These are phyloP conservation scores for Zychaea mexicana DNA, from an alignment of 371 early-diverging fungal genomes.

Conservation along the genomic window DNA sequence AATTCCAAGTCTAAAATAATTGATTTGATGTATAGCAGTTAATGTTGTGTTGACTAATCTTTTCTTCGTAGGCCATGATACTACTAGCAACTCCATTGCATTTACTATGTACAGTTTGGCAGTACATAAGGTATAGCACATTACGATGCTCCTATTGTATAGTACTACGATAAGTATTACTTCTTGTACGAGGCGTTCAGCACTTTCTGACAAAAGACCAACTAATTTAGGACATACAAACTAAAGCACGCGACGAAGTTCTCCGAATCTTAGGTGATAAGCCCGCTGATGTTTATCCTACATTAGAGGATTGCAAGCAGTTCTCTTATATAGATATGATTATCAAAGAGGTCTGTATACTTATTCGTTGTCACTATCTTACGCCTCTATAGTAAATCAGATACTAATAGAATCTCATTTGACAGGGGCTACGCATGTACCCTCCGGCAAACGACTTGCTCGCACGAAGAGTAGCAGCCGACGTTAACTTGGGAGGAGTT, in stretches of 20 bases:
- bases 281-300: constrained; percentile 25
- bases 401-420: constrained; percentile 7
- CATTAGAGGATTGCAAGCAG: constrained; percentile 17
- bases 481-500: constrained; percentile 11
- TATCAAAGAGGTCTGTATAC: constrained; percentile 29
- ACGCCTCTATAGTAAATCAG: no score
- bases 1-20: not conserved
- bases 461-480: constrained; percentile 11
- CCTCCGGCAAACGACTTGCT: constrained; percentile 12
- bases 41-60: no score
- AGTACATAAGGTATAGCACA: not conserved
- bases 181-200: no score
- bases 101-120: constrained; percentile 33
- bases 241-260: constrained; percentile 26
- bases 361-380: not conserved
- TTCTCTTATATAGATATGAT: constrained; percentile 23
- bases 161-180: no score
- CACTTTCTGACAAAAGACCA: no score
- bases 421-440: constrained; percentile 25
- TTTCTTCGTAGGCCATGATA: constrained; percentile 36
- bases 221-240: constrained; percentile 13
- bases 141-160: no score
- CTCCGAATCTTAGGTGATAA: constrained; percentile 18
- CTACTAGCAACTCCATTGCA: constrained; percentile 25
- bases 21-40: no score